Evolutionary conservation across 805 yeast genomes (phyloP), one percentile per base, ranked within the genome.

Genomic region (Millerago galiae): DNA sequence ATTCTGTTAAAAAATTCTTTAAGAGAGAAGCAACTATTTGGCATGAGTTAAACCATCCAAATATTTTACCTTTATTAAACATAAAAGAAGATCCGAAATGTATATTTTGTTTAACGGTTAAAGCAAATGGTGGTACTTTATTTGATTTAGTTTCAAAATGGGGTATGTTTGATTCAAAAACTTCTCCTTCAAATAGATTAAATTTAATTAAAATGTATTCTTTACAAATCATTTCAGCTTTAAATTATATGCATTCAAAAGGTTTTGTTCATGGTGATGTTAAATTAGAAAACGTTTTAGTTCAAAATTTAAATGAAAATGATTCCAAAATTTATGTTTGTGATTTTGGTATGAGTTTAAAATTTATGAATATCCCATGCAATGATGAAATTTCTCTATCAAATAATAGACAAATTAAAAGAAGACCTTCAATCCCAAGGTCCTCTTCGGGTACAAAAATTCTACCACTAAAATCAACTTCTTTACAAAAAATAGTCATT

Each of bases 291-390:
- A 83, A 83, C 54, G 68, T 83, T 12, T 63, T 83, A 46, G 53
- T 83, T 15, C 74, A 77, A 42, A 90, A 83, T 6, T 21, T 21
- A 21, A 49, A 48, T 11, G 58, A 57, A 5, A 46, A 49, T 16
- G 46, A 52, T 26, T 50, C 64, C 45, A 60, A 52, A 38, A 58
- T 86, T 48, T 57, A 82, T 21, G 58, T 90, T 7, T 86, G 96
- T 63, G 98, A 90, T 62, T 90, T 90, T 65, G 98, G 98, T 5
- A 86, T 90, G 95, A 68, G 78, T 38, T 65, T 67, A 14, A 52
- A 49, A 28, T 53, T 49, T 39, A 54, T 41, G 37, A 36, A 40
- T 11, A 36, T 30, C 1, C 47, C 53, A 26, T 36, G 41, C 3
- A 34, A 41, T 25, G 54, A 54, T 7, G 59, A 56, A 16, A 42